phyloP scores from a whole-genome alignment of 73 alveolate genomes.

The Paramecium octaurelia region DNA sequence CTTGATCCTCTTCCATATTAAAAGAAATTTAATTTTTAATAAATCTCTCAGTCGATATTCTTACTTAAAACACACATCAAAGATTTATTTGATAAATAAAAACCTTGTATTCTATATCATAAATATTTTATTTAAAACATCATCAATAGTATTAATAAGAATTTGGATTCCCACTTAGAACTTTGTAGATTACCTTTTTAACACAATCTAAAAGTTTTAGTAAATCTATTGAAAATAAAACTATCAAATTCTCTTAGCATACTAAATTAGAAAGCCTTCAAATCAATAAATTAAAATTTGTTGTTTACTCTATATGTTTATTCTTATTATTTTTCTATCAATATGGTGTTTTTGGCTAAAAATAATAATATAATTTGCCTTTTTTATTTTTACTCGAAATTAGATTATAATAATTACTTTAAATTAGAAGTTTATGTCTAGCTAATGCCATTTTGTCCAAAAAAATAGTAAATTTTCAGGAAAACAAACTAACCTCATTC shows the following conservation, averaged over 20 bases:
- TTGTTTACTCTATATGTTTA: too few relatives aligned
- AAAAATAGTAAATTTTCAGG: not conserved
- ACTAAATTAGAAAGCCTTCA: too few relatives aligned
- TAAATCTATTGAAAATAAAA: too few relatives aligned
- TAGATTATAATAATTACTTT: not conserved
- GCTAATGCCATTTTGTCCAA: not conserved
- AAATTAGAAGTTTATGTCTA: not conserved
- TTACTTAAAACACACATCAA: not conserved
- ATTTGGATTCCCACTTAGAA: not conserved
- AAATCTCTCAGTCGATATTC: not conserved
- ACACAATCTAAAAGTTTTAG: not conserved
- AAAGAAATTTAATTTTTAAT: not conserved
- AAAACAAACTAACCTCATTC: not conserved
- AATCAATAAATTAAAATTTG: too few relatives aligned
- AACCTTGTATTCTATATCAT: not conserved
- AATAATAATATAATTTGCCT: not conserved
- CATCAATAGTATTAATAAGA: not conserved
- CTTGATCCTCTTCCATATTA: slow-evolving; percentile 90
- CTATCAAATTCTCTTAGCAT: too few relatives aligned
- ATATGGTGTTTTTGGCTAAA: not conserved
- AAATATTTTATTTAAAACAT: not conserved
- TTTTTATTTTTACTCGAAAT: not conserved
- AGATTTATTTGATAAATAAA: not conserved
- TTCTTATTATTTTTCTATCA: not conserved
- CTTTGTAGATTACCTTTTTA: too few relatives aligned